These are phyloP conservation scores for Populus nigra DNA, from an alignment of 345 rosid species.

Conservation along the genomic window DNA sequence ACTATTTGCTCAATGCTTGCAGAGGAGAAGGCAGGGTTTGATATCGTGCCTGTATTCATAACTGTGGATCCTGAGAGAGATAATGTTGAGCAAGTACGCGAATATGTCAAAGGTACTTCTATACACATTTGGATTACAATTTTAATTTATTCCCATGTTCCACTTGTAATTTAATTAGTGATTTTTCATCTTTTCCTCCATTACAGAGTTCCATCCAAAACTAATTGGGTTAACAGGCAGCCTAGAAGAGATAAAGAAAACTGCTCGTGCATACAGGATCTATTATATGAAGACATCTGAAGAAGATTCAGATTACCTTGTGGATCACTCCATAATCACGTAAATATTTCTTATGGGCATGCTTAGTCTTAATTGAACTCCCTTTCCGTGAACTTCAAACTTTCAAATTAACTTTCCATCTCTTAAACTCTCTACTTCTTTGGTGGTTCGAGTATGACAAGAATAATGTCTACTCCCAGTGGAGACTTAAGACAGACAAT, in stretches of 20 bases:
- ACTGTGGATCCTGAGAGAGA: slow-evolving; percentile 98
- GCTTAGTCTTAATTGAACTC: neutral
- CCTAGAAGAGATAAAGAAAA: slow-evolving; percentile 68
- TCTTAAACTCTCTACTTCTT: neutral
- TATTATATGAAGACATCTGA: slow-evolving; percentile 95
- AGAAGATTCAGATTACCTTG: slow-evolving; percentile 97
- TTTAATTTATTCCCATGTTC: neutral
- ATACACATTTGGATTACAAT: neutral
- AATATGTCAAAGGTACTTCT: slow-evolving; percentile 78
- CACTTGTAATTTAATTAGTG: neutral
- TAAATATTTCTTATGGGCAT: slow-evolving; percentile 25
- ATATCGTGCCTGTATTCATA: slow-evolving; percentile 76
- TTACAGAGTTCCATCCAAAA: slow-evolving; percentile 82
- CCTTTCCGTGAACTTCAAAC: no score
- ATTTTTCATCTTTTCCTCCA: neutral
- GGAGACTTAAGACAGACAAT: no score
- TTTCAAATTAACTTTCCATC: neutral
- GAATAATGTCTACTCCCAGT: neutral
- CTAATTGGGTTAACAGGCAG: slow-evolving; percentile 83
- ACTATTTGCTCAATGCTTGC: slow-evolving; percentile 14
- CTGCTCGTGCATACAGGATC: slow-evolving; percentile 89
- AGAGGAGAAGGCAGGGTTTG: slow-evolving; percentile 77
- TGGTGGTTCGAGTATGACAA: neutral
- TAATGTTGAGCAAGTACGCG: slow-evolving; percentile 84
- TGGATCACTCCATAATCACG: slow-evolving; percentile 98